phyloP scores from a whole-genome alignment of 176 grass and related monocot genomes.

The Rhynchospora pubera region DNA sequence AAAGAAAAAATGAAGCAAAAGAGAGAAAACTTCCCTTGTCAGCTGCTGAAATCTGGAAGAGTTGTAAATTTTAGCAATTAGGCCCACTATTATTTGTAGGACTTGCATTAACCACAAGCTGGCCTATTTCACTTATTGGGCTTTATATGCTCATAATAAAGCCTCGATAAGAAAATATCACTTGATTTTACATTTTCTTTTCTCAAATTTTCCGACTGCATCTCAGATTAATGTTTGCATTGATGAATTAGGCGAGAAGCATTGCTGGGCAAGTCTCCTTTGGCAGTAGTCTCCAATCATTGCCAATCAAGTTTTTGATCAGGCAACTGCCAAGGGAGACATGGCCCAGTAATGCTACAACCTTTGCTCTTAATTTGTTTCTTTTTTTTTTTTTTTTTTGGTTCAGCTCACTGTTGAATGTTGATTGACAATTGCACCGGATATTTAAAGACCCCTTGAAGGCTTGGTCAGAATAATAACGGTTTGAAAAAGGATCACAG shows the following conservation, averaged over 20 bases:
- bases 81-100: no score
- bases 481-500: neutral
- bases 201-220: neutral
- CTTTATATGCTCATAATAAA: neutral
- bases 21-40: no score
- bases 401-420: constrained; percentile 4
- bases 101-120: no score
- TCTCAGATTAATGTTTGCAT: neutral
- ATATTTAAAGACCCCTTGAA: neutral
- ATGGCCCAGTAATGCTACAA: neutral
- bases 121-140: neutral
- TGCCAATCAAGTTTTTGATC: neutral
- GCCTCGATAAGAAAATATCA: neutral
- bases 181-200: neutral
- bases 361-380: neutral
- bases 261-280: constrained; percentile 19
- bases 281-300: neutral
- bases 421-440: neutral
- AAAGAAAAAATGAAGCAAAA: no score
- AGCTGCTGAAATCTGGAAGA: no score
- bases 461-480: neutral
- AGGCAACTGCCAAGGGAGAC: neutral
- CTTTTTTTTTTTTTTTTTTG: neutral
- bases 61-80: no score
- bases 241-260: neutral